These are phyloP conservation scores for Glycine latifolia DNA, from an alignment of 306 rosid species.

Conservation along the genomic window DNA sequence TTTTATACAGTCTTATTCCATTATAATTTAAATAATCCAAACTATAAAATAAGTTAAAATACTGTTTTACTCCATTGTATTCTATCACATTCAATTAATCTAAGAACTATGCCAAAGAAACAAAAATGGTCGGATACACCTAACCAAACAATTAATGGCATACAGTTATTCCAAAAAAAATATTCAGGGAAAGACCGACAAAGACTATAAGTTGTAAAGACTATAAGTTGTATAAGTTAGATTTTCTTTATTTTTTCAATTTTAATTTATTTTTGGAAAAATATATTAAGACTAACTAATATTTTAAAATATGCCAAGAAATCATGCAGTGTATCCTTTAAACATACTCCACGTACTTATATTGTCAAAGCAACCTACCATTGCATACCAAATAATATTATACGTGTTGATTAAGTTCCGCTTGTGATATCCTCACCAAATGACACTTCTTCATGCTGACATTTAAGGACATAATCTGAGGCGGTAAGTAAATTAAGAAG, in stretches of 20 bases:
- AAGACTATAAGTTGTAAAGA: not conserved
- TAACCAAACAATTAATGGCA: conserved; percentile 1
- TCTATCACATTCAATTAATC: not conserved
- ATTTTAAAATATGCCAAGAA: not conserved
- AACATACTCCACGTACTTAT: not conserved
- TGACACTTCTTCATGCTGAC: conserved; percentile 17
- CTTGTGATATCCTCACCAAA: not conserved
- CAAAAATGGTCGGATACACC: not conserved
- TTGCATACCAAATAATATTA: not conserved
- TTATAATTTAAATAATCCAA: not conserved
- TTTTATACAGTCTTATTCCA: not conserved
- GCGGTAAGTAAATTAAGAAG: not conserved
- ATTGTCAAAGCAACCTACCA: not conserved
- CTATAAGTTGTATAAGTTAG: not conserved
- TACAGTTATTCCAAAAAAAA: not conserved
- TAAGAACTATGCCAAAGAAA: not conserved
- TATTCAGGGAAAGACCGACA: not conserved
- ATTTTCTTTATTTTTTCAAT: not conserved
- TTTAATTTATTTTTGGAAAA: not conserved
- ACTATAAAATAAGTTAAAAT: not conserved
- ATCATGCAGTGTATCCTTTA: not conserved
- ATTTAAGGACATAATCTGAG: not conserved
- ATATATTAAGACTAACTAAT: not conserved
- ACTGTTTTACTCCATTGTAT: not conserved
- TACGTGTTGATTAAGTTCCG: not conserved